A percentile compares a stretch with the other conserved stretches of the same genome.
These are phyloP conservation scores for Sphaerulina musiva DNA, from an alignment of 2,329 filamentous ascomycete genomes.

Conservation along the genomic window DNA sequence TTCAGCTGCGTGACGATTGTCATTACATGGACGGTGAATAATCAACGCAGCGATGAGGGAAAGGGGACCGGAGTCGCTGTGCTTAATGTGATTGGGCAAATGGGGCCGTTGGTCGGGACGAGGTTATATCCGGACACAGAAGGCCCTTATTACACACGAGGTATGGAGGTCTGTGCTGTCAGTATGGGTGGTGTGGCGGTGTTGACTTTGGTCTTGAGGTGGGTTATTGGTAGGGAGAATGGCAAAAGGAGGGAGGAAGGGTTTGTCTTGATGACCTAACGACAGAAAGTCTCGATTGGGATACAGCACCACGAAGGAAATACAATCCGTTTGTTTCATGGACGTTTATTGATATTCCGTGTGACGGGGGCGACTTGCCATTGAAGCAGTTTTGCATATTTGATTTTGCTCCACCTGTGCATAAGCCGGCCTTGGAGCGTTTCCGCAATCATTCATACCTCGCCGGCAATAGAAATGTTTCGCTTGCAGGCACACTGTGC, in stretches of 20 bases:
- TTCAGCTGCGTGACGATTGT: constrained; percentile 78
- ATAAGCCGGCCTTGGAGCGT: no score
- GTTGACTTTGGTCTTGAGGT: constrained; percentile 40
- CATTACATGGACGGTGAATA: constrained; percentile 85
- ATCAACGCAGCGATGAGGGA: constrained; percentile 62
- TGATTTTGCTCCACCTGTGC: no score
- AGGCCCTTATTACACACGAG: constrained; percentile 44
- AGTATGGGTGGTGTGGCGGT: constrained; percentile 46
- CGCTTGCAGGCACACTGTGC: no score
- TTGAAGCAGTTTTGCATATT: no score
- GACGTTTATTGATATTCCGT: no score
- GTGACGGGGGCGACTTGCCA: no score
- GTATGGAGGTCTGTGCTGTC: constrained; percentile 46
- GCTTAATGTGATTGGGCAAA: constrained; percentile 74
- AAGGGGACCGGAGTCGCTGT: constrained; percentile 73
- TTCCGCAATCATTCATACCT: no score
- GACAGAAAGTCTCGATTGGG: neutral
- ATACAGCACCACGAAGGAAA: neutral
- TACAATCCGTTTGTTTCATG: neutral
- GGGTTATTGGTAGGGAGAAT: constrained; percentile 36
- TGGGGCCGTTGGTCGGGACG: constrained; percentile 59
- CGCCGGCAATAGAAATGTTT: no score
- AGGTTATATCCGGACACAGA: constrained; percentile 49
- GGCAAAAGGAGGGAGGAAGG: constrained; percentile 8
- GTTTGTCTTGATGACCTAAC: constrained; percentile 14